These are phyloP conservation scores for Neopestalotiopsis sp. DNA, from an alignment of 2,329 filamentous ascomycete genomes.

Conservation along the genomic window DNA sequence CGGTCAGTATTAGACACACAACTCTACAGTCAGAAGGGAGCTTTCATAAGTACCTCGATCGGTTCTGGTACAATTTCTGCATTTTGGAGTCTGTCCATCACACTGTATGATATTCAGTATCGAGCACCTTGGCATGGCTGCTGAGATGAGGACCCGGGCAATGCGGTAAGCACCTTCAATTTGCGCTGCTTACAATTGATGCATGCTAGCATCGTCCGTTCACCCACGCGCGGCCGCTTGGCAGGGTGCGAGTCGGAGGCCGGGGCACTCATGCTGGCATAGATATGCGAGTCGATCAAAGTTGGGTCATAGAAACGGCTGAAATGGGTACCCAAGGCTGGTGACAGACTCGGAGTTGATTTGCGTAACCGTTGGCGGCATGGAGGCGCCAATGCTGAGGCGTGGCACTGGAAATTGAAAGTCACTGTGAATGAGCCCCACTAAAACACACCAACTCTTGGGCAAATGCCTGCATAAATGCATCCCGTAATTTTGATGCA, in stretches of 20 bases:
- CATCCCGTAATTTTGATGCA: too few relatives aligned
- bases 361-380: too few relatives aligned
- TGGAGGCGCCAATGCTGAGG: too few relatives aligned
- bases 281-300: too few relatives aligned
- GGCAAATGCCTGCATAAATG: too few relatives aligned
- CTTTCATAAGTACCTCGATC: neutral
- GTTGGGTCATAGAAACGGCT: too few relatives aligned
- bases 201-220: conserved; percentile 25
- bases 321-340: too few relatives aligned
- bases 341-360: too few relatives aligned
- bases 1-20: neutral
- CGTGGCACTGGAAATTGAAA: too few relatives aligned
- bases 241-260: conserved; percentile 4
- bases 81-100: conserved; percentile 19
- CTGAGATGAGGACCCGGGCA: neutral
- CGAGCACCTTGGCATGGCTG: too few relatives aligned
- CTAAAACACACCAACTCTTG: too few relatives aligned
- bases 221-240: conserved; percentile 15
- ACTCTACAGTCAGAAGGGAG: neutral
- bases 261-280: neutral
- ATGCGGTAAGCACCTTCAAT: conserved; percentile 19
- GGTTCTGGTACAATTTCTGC: conserved; percentile 20
- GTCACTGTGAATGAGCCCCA: too few relatives aligned
- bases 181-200: conserved; percentile 27
- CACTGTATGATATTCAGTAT: conserved; percentile 17